A percentile compares a stretch with the other conserved stretches of the same genome.
phyloP scores from a whole-genome alignment of 169 alveolate genomes.

The Amoebophrya sp. region DNA sequence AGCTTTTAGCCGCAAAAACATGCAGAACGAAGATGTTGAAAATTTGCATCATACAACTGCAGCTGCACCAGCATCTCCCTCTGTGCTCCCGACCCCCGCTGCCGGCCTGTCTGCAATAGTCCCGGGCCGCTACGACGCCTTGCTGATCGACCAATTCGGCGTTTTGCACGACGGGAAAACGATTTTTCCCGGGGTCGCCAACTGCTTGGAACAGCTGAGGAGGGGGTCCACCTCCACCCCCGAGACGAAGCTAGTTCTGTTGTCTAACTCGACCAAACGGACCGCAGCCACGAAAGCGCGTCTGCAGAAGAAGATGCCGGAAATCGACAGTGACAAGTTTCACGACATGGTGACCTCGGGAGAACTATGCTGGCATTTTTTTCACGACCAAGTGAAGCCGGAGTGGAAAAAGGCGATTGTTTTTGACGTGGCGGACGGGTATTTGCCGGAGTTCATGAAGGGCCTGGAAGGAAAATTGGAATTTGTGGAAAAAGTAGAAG shows the following conservation, averaged over 20 bases:
- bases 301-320: background rate
- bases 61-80: no score
- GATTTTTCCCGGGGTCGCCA: background rate
- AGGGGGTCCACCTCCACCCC: no score
- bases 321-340: background rate
- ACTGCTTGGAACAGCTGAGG: background rate
- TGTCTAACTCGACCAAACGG: background rate
- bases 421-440: background rate
- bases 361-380: background rate
- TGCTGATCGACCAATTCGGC: constrained; percentile 7
- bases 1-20: no score
- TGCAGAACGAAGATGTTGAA: no score
- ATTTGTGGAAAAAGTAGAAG: background rate
- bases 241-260: background rate
- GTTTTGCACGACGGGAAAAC: constrained; percentile 1
- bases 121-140: background rate
- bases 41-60: no score
- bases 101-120: background rate
- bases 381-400: background rate
- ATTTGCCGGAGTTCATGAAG: background rate
- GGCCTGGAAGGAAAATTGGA: background rate
- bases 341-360: background rate
- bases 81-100: no score
- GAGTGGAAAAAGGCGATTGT: background rate
- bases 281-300: no score